Evolutionary conservation across 257 asterid genomes (phyloP).

Genomic region (Nemophila menziesii): DNA sequence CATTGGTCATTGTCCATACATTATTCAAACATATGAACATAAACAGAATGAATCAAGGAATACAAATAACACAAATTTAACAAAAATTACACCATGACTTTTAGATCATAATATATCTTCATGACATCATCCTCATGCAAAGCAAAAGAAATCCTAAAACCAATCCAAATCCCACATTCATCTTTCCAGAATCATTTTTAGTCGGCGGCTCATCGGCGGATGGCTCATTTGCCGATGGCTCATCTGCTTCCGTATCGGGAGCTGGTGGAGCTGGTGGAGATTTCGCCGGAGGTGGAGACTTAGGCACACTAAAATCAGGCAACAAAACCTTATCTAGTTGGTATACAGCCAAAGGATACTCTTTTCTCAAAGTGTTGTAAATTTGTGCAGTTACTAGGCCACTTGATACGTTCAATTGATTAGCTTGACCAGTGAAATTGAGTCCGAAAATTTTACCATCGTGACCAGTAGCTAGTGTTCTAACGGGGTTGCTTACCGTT

Average conservation of each 20-base stretch:
- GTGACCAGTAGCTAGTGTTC: slow-evolving; percentile 65
- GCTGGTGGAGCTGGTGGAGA: slow-evolving; percentile 13
- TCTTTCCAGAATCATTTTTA: slow-evolving; percentile 6
- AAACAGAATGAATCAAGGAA: background rate
- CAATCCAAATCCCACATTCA: slow-evolving; percentile 15
- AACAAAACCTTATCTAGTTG: slow-evolving; percentile 61
- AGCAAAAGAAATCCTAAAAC: slow-evolving; percentile 16
- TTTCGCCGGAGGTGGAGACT: slow-evolving; percentile 34
- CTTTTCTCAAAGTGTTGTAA: slow-evolving; percentile 36
- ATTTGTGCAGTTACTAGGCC: slow-evolving; percentile 32
- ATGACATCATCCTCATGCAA: slow-evolving; percentile 7
- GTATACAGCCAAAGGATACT: slow-evolving; percentile 59
- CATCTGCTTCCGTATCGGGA: slow-evolving; percentile 4
- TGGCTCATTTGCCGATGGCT: no score
- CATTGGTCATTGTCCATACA: no score
- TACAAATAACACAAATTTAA: no score
- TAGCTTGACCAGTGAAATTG: slow-evolving; percentile 15
- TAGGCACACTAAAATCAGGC: slow-evolving; percentile 39
- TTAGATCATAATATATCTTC: background rate
- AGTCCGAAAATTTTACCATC: slow-evolving; percentile 44
- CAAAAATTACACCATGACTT: background rate
- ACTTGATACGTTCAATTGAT: slow-evolving; percentile 47
- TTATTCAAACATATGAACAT: background rate
- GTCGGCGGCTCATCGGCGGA: slow-evolving; percentile 10
- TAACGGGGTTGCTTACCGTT: slow-evolving; percentile 76